These are phyloP conservation scores for Uncinocarpus reesii DNA, from an alignment of 2,329 filamentous ascomycete species.

Conservation along the genomic window DNA sequence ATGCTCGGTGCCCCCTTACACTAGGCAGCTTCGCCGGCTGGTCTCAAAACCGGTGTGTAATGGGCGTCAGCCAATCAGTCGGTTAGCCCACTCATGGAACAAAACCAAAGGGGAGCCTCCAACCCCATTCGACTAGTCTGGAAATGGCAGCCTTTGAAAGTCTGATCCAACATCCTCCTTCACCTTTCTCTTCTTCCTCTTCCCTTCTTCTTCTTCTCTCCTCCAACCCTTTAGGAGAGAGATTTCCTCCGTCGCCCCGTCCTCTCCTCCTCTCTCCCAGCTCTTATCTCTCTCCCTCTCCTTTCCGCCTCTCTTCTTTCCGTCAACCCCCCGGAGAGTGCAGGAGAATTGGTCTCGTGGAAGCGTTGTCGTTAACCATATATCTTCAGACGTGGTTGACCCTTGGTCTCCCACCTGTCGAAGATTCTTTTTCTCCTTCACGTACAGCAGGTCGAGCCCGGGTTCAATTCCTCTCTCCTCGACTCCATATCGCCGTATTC, in stretches of 20 bases:
- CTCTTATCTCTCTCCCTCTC: conserved; percentile 13
- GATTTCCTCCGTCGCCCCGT: conserved; percentile 9
- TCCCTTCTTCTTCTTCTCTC: conserved; percentile 20
- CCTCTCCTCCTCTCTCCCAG: conserved; percentile 15
- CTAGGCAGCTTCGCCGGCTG: background rate
- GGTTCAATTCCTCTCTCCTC: conserved; percentile 5
- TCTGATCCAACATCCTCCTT: conserved; percentile 24
- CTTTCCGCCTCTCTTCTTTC: conserved; percentile 19
- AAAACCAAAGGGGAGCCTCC: conserved; percentile 18
- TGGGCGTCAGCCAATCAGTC: conserved; percentile 16
- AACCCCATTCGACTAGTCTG: conserved; percentile 28
- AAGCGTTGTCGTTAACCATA: conserved; percentile 6
- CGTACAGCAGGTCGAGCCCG: conserved; percentile 1
- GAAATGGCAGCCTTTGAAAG: conserved; percentile 22
- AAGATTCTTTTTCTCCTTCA: conserved; percentile 1
- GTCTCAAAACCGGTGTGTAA: conserved; percentile 12
- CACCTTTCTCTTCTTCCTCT: conserved; percentile 17
- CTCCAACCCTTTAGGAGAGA: conserved; percentile 16
- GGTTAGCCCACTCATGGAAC: conserved; percentile 7
- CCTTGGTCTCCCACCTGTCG: conserved; percentile 15
- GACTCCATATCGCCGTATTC: background rate
- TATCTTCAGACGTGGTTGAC: conserved; percentile 9
- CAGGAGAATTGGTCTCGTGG: conserved; percentile 14
- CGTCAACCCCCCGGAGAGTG: conserved; percentile 9
- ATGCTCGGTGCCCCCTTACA: background rate